phyloP scores from a whole-genome alignment of 495 filamentous ascomycete genomes.

The Venustampulla echinocandica region DNA sequence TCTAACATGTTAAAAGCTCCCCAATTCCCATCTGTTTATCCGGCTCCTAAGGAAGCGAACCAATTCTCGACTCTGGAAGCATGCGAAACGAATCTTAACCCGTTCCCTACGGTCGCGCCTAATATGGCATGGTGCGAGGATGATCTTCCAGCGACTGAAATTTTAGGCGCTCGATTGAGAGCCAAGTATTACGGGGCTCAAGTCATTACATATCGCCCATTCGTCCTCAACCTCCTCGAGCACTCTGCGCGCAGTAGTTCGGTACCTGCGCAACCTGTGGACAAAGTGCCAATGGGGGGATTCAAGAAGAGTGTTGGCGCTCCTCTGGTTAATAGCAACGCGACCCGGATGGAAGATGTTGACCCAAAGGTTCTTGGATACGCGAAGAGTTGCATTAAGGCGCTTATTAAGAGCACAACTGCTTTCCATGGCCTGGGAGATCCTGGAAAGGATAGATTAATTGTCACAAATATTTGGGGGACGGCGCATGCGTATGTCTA shows the following conservation, averaged over 20 bases:
- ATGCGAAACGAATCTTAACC: slow-evolving; percentile 38
- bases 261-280: slow-evolving; percentile 14
- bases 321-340: slow-evolving; percentile 20
- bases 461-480: slow-evolving; percentile 91
- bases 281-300: slow-evolving; percentile 11
- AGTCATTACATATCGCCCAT: slow-evolving; percentile 82
- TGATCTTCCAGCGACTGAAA: slow-evolving; percentile 61
- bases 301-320: slow-evolving; percentile 24
- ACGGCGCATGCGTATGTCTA: slow-evolving; percentile 89
- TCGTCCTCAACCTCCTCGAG: slow-evolving; percentile 58
- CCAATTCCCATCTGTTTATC: slow-evolving; percentile 2
- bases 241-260: slow-evolving; percentile 26
- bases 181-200: slow-evolving; percentile 91
- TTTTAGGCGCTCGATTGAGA: slow-evolving; percentile 75
- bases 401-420: slow-evolving; percentile 74
- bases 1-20: slow-evolving; percentile 6
- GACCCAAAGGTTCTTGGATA: slow-evolving; percentile 43
- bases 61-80: slow-evolving; percentile 37
- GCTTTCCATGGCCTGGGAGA: slow-evolving; percentile 67
- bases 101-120: slow-evolving; percentile 29
- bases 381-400: slow-evolving; percentile 52
- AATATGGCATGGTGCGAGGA: slow-evolving; percentile 54
- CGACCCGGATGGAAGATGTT: slow-evolving; percentile 25
- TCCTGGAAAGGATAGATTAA: slow-evolving; percentile 48
- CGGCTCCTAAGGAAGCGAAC: slow-evolving; percentile 1